Evolutionary conservation across 23 red algal genomes (phyloP).

Genomic region (Gracilariopsis chorda): DNA sequence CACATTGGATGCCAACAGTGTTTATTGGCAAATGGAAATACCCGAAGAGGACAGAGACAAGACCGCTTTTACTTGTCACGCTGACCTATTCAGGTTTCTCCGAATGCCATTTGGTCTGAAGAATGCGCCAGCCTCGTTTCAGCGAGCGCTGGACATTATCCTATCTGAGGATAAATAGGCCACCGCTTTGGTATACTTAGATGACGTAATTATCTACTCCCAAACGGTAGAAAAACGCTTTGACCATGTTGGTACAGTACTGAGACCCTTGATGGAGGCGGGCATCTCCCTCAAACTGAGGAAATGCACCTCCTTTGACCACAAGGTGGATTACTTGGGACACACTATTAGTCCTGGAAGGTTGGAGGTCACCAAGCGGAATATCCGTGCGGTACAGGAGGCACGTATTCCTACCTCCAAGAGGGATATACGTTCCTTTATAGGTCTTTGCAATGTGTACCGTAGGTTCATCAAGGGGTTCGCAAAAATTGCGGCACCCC

Average conservation of each 20-base stretch:
- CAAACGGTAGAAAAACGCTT: too few relatives aligned
- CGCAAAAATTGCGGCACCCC: background rate
- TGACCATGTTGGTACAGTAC: too few relatives aligned
- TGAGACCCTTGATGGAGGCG: too few relatives aligned
- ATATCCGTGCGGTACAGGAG: background rate
- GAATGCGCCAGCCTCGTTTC: background rate
- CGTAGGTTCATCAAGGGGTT: too few relatives aligned
- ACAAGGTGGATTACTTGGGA: background rate
- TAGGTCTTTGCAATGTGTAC: too few relatives aligned
- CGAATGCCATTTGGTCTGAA: background rate
- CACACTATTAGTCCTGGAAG: background rate
- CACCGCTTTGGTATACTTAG: too few relatives aligned
- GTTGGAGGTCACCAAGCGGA: background rate
- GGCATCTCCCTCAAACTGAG: conserved; percentile 8
- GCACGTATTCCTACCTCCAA: background rate
- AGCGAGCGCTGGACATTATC: too few relatives aligned
- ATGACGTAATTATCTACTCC: too few relatives aligned
- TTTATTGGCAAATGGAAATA: too few relatives aligned
- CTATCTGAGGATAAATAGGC: too few relatives aligned
- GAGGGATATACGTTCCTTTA: background rate
- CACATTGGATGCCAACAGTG: too few relatives aligned
- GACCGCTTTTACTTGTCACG: background rate
- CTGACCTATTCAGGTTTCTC: background rate
- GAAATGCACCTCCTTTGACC: background rate
- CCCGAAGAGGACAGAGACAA: background rate